Percentiles rank a stretch among this genome's conserved stretches.
Conservation (phyloP, 2,329 filamentous ascomycete species). For the Aspergillus brunneoviolaceus region DNA sequence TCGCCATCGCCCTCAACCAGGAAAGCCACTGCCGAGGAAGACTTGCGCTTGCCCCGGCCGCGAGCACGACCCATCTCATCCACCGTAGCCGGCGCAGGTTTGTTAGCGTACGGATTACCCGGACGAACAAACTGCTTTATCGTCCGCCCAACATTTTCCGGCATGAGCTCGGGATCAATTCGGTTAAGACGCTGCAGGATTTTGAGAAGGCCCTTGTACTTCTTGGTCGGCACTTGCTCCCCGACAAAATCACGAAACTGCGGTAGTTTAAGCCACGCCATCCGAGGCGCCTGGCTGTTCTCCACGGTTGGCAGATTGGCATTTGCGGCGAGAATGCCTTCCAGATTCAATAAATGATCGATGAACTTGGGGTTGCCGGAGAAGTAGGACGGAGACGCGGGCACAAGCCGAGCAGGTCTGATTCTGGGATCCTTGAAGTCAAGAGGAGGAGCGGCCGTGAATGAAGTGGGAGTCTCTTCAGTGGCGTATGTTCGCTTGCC, state of each 20-base stretch:
- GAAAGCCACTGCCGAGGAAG: conserved; percentile 78
- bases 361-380: conserved; percentile 81
- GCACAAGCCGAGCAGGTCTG: conserved; percentile 69
- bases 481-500: conserved; percentile 31
- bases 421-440: conserved; percentile 32
- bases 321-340: conserved; percentile 70
- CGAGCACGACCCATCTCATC: conserved; percentile 76
- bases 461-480: conserved; percentile 13
- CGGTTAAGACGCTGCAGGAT: conserved; percentile 78
- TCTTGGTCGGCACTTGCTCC: conserved; percentile 71
- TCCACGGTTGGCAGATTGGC: conserved; percentile 69
- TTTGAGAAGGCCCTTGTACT: conserved; percentile 74
- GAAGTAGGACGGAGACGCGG: conserved; percentile 91
- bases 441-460: conserved; percentile 33
- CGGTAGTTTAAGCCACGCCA: conserved; percentile 76
- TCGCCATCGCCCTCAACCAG: conserved; percentile 92
- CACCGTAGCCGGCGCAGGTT: conserved; percentile 61
- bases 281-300: conserved; percentile 64
- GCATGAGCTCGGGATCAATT: conserved; percentile 77
- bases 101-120: conserved; percentile 68
- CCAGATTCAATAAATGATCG: conserved; percentile 75
- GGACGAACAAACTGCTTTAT: conserved; percentile 71
- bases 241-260: conserved; percentile 72
- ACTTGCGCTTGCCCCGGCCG: conserved; percentile 83
- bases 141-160: conserved; percentile 64